A percentile compares a stretch with the other conserved stretches of the same genome.
phyloP scores from a whole-genome alignment of 192 early-diverging fungal species.

The Thamnidium elegans region DNA sequence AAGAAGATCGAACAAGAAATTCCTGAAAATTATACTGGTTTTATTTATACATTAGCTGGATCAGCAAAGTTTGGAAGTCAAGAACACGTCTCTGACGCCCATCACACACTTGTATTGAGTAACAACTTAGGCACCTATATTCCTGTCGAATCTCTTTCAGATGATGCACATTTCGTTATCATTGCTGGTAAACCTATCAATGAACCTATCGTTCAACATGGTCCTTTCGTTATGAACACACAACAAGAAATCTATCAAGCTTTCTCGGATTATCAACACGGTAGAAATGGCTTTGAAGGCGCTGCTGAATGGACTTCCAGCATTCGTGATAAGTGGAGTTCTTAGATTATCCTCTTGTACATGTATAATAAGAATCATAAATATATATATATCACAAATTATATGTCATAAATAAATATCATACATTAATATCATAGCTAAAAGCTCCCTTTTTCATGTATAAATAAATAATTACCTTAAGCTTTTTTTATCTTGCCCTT shows the following conservation, averaged over 20 bases:
- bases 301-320: conserved; percentile 50
- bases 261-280: conserved; percentile 55
- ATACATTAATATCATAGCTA: too few species aligned
- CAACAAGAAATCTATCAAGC: conserved; percentile 47
- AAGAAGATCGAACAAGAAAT: conserved; percentile 54
- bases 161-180: conserved; percentile 31
- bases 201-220: conserved; percentile 61
- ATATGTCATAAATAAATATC: too few species aligned
- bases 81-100: conserved; percentile 29
- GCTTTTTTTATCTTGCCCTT: too few species aligned
- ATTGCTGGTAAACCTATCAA: conserved; percentile 38
- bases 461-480: too few species aligned
- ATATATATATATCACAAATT: too few species aligned
- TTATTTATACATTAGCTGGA: conserved; percentile 63
- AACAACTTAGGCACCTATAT: conserved; percentile 35
- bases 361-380: too few species aligned
- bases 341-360: neutral
- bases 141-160: conserved; percentile 37
- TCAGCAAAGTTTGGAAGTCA: conserved; percentile 49
- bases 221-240: conserved; percentile 66
- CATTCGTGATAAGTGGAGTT: conserved; percentile 33
- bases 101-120: conserved; percentile 45
- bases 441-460: too few species aligned
- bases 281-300: conserved; percentile 69
- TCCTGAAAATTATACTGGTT: conserved; percentile 54